Base-by-base conservation (phyloP, 371 early-diverging fungal species). In the Chytridiales sp. region DNA sequence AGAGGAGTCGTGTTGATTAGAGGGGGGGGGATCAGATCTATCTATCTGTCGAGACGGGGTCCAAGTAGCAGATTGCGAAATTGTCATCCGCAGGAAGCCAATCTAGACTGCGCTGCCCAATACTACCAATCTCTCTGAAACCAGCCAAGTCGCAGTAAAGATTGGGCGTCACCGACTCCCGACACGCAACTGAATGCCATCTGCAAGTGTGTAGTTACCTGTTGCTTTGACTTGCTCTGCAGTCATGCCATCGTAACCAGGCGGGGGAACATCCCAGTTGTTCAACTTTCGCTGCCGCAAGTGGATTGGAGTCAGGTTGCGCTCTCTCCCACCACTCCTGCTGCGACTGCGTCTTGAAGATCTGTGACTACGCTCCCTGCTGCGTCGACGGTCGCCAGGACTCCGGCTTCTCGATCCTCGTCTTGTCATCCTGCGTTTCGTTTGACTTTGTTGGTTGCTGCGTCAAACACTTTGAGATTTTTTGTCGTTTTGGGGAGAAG, bases 231-330 rank as follows among this genome's bases (percentile, higher is more conserved):
- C 97, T 59, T 95, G 90, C 50, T 79, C 77, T 4, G 91, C 92
- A 9, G 91, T 81, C 81, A 95, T 82, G 49, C 83, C 85, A 68
- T 97, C 96, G 73, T 87, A 95, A 24, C 96, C 97, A 19, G 85
- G 83, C 39, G 97, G 97, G 1, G 93, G 82, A 57, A 90, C 78
- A 75, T 98, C 98, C 98, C 98, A 98, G 67, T 88, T 84, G 55
- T 86, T 81, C 34, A 95, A 80, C 72, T 89, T 92, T 35, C 89
- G 78, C 27, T 73, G 77, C 50, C 94, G 75, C 67, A 87, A 79
- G 67, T 94, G 88, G 32, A 97, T 56, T 80, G 83, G 69, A 71
- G 75, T 60, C 81, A 66, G 53, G 9, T 55, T 22, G 5, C 47
- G 27, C 41, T 56, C 34, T 38, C 64, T 38, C 9, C 67, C 62